Evolutionary conservation across 176 grass and related monocot genomes (phyloP).

Genomic region (Secale cereale): DNA sequence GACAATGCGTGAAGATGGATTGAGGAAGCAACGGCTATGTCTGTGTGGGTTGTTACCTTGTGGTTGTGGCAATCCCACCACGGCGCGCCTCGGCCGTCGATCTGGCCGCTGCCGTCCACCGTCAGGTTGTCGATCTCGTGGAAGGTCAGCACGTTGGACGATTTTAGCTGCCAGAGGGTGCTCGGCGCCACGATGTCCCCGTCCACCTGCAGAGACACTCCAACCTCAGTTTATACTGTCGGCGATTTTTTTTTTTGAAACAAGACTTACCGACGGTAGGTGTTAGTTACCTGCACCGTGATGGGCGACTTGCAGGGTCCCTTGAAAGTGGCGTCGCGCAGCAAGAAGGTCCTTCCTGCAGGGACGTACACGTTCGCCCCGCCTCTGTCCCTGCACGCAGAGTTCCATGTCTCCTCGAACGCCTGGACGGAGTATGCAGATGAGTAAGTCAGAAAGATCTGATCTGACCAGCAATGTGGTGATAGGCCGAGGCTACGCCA

Average conservation of each 20-base stretch:
- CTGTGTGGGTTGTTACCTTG: slow-evolving; percentile 18
- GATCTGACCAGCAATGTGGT: background rate
- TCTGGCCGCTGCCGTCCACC: slow-evolving; percentile 41
- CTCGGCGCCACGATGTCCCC: slow-evolving; percentile 57
- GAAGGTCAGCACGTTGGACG: slow-evolving; percentile 44
- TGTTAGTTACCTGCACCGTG: slow-evolving; percentile 37
- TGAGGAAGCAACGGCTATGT: background rate
- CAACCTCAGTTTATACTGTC: background rate
- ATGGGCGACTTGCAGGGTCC: slow-evolving; percentile 48
- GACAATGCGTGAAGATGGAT: background rate
- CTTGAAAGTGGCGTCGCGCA: slow-evolving; percentile 20
- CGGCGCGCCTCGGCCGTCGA: slow-evolving; percentile 56
- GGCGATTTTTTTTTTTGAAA: too few species aligned
- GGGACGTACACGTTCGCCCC: slow-evolving; percentile 34
- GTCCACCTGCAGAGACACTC: slow-evolving; percentile 36
- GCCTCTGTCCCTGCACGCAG: slow-evolving; percentile 19
- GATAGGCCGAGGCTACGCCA: background rate
- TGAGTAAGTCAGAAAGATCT: background rate
- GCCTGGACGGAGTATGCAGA: slow-evolving; percentile 13
- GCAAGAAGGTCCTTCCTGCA: slow-evolving; percentile 34
- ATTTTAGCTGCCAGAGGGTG: slow-evolving; percentile 31
- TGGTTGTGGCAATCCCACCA: slow-evolving; percentile 61
- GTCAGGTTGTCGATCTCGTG: slow-evolving; percentile 26
- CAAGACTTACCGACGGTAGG: too few species aligned
- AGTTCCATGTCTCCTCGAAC: slow-evolving; percentile 48